Base-by-base conservation (phyloP, 2,329 filamentous ascomycete species). In the Tympanopsis confertula region DNA sequence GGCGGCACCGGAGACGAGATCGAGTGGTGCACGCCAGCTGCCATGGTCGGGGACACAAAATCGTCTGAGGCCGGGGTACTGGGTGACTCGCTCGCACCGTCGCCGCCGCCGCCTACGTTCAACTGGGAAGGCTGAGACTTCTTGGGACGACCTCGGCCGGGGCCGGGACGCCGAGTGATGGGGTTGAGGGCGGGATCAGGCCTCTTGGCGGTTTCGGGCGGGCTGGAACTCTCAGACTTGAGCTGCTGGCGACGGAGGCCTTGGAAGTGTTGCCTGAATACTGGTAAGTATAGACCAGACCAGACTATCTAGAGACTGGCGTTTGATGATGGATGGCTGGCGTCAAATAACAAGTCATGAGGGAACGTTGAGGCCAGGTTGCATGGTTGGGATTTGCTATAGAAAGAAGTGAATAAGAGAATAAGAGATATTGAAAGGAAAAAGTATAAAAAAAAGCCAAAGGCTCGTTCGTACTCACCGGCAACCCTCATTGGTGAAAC, bases 401-500 rank as follows among this genome's bases (percentile, higher is more conserved):
- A n/a, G n/a, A n/a, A n/a, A n/a, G n/a, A n/a, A n/a, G n/a, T n/a
- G n/a, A n/a, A n/a, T n/a, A n/a, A n/a, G n/a, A n/a, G n/a, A n/a
- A n/a, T n/a, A n/a, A n/a, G n/a, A n/a, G n/a, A n/a, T n/a, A n/a
- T n/a, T n/a, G n/a, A n/a, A n/a, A n/a, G 2, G 4, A 13, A 40
- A 37, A 15, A 38, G 26, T 13, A 35, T 35, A 20, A 24, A 20
- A 2, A 44, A 14, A 36, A 5, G 22, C 22, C 20, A 4, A 19
- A 2, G 19, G 18, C 20, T 20, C 17, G 13, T 37, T 17, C 38
- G 37, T 36, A 68, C 71, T 59, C 59, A 77, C 72, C 73, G 70
- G 46, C 73, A 77, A 47, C 73, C 73, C 51, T 78, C 72, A 59
- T 78, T 77, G 14, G 73, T 77, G 53, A 78, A 77, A 54, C 71